Evolutionary conservation across 2,329 filamentous ascomycete species (phyloP).

Genomic region (Cladosporium phlei): DNA sequence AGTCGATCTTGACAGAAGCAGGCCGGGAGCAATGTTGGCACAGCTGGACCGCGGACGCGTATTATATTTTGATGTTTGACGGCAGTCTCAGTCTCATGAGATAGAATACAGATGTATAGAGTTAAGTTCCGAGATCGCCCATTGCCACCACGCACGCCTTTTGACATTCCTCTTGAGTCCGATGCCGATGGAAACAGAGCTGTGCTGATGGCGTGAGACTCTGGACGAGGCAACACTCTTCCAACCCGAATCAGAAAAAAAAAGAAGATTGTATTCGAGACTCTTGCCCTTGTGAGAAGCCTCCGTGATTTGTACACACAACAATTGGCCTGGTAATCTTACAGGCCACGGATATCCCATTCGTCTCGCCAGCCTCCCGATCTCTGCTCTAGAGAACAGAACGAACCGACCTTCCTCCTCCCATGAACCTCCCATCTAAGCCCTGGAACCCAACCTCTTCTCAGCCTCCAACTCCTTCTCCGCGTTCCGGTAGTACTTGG

Average conservation of each 20-base stretch:
- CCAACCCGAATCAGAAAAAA: too few species aligned
- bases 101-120: too few species aligned
- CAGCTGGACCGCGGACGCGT: too few species aligned
- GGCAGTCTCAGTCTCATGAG: too few species aligned
- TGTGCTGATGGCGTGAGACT: background rate
- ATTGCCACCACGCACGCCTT: background rate
- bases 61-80: too few species aligned
- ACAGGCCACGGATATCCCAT: conserved; percentile 12
- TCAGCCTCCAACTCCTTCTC: conserved; percentile 90
- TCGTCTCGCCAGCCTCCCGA: background rate
- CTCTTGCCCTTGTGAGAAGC: conserved; percentile 2
- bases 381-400: conserved; percentile 12
- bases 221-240: background rate
- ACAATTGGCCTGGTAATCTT: conserved; percentile 6
- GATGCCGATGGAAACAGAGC: too few species aligned
- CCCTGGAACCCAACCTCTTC: conserved; percentile 29
- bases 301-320: conserved; percentile 9
- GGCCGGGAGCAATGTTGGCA: too few species aligned
- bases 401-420: background rate
- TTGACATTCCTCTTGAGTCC: background rate
- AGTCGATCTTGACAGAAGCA: too few species aligned
- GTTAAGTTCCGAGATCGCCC: background rate
- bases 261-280: background rate
- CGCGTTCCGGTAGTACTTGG: conserved; percentile 95
- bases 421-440: background rate